Conservation (phyloP, 164 flowering plant species). For the Malania oleifera region DNA sequence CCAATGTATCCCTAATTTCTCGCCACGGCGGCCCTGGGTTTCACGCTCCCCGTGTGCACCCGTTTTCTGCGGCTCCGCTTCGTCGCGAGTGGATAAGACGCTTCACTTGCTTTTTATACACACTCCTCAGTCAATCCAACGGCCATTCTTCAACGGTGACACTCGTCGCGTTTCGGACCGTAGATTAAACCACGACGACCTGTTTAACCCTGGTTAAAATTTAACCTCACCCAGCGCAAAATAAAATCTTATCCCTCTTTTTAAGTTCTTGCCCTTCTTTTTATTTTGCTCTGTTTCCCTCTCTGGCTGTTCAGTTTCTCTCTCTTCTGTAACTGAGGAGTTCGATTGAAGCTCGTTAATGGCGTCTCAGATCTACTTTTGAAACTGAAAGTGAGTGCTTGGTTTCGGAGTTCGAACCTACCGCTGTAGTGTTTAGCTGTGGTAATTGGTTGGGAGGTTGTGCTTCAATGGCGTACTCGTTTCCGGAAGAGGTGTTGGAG, state of each 20-base stretch:
- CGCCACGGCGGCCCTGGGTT: conserved; percentile 3
- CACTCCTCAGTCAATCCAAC: conserved; percentile 28
- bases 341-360: conserved; percentile 21
- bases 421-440: not conserved
- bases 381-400: not conserved
- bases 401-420: not conserved
- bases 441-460: not conserved
- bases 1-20: not conserved
- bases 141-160: conserved; percentile 1
- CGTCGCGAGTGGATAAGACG: conserved; percentile 43
- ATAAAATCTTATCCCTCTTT: conserved; percentile 28
- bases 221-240: conserved; percentile 16
- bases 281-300: conserved; percentile 17
- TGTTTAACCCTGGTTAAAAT: conserved; percentile 25
- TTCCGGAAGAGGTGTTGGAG: conserved; percentile 88
- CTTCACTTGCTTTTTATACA: not conserved
- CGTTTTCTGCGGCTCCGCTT: conserved; percentile 48
- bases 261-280: conserved; percentile 8
- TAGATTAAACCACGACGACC: conserved; percentile 1
- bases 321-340: conserved; percentile 3
- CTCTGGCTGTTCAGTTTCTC: conserved; percentile 4
- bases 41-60: conserved; percentile 13
- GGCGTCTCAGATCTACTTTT: conserved; percentile 29
- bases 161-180: conserved; percentile 23
- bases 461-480: conserved; percentile 37